Base-by-base conservation (phyloP, 2,329 filamentous ascomycete genomes). In the Aspergillus pseudoviridinutans region DNA sequence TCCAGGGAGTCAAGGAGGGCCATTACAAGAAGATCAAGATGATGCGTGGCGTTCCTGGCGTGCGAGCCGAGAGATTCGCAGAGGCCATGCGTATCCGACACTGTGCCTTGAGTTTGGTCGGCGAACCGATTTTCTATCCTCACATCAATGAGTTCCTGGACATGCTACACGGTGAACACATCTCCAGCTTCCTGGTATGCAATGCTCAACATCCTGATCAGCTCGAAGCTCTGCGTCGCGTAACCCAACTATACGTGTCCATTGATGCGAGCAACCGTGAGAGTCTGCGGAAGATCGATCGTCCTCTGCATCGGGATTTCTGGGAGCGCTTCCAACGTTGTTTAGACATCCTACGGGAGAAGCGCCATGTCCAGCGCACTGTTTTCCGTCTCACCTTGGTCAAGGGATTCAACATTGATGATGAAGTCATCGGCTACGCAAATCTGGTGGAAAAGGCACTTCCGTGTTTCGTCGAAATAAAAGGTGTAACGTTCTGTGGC, bases 11-110 rank as follows among this genome's bases (percentile, higher is more conserved):
- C 62, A 96, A 95, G 72, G 87, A 88, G 58, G 90, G 89, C 17
- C 94, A 97, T 75, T 97, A 97, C 80, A 88, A 93, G 70, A 97
- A 97, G 77, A 97, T 97, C 77, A 96, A 96, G 75, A 94, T 95
- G 89, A 84, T 97, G 81, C 89, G 91, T 53, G 94, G 93, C 53
- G 90, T 97, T 0, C 93, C 94, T 0, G 94, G 94, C 4, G 91
- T 97, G 3, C 85, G 93, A 10, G 90, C 92, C 1, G 93, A 97
- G 74, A 84, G 94, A 3, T 97, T 96, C 69, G 86, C 88, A 6
- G 94, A 97, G 78, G 93, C 92, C 0, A 91, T 97, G 88, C 84
- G 87, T 46, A 96, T 99, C 66, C 84, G 91, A 0, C 93, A 99
- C 76, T 99, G 93, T 73, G 94, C 94, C 0, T 80, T 99, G 49